These are phyloP conservation scores for Candida qinlingensis DNA, from an alignment of 805 yeast genomes.

Conservation along the genomic window DNA sequence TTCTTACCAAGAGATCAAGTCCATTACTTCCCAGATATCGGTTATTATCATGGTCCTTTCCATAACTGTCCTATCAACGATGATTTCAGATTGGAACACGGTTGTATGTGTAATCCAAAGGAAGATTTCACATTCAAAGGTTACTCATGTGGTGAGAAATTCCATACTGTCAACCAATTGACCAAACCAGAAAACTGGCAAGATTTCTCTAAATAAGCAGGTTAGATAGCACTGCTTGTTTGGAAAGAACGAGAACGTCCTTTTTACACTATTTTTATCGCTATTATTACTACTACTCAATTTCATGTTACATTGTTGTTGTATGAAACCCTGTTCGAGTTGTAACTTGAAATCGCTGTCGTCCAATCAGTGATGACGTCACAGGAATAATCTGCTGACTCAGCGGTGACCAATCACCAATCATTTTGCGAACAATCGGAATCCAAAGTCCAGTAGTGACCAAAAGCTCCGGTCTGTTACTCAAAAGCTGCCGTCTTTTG, in stretches of 20 bases:
- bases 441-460: no score
- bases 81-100: conserved; percentile 49
- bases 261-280: not conserved
- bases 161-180: conserved; percentile 46
- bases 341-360: no score
- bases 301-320: no score
- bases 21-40: conserved; percentile 72
- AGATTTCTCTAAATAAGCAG: conserved; percentile 30
- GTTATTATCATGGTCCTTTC: conserved; percentile 77
- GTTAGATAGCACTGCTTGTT: not conserved
- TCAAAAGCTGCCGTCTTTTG: no score
- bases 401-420: no score
- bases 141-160: conserved; percentile 70
- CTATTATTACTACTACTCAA: not conserved
- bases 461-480: no score
- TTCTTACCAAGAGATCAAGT: conserved; percentile 52
- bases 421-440: no score
- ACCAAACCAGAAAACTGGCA: conserved; percentile 70
- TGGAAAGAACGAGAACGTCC: not conserved
- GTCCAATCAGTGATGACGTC: no score
- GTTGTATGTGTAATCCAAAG: conserved; percentile 71
- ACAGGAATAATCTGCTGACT: no score
- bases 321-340: no score
- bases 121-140: conserved; percentile 76
- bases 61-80: conserved; percentile 72